Conservation (phyloP, 495 filamentous ascomycete species). For the Penicillium antarcticum region DNA sequence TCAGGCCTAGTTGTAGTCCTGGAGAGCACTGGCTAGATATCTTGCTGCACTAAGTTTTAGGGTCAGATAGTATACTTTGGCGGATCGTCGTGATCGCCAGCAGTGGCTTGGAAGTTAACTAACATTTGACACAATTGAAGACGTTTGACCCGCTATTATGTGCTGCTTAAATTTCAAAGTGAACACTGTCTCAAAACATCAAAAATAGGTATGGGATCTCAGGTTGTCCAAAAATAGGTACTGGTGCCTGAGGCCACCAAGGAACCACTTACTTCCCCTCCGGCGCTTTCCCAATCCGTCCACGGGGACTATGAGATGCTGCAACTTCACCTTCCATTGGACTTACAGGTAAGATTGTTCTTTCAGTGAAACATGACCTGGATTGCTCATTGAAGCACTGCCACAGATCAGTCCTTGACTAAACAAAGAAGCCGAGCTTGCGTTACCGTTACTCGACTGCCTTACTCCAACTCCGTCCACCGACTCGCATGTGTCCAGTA, state of each 20-base stretch:
- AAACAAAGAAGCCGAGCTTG: slow-evolving; percentile 5
- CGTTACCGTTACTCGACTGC: slow-evolving; percentile 4
- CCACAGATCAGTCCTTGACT: neutral
- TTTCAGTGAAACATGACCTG: neutral
- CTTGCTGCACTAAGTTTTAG: neutral
- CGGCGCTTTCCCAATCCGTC: slow-evolving; percentile 27
- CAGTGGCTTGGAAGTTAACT: neutral
- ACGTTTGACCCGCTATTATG: too few relatives aligned
- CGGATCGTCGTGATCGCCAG: neutral
- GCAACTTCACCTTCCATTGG: slow-evolving; percentile 8
- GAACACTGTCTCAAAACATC: neutral
- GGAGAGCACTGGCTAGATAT: too few relatives aligned
- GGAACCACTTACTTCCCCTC: slow-evolving; percentile 1
- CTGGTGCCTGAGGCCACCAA: slow-evolving; percentile 13
- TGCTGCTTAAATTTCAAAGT: too few relatives aligned
- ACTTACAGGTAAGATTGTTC: neutral
- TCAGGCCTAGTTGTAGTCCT: too few relatives aligned
- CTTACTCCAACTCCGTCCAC: slow-evolving; percentile 11
- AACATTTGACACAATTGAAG: neutral
- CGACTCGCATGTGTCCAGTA: slow-evolving; percentile 16
- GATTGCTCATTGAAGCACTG: neutral
- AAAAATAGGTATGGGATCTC: neutral
- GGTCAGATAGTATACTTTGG: neutral
- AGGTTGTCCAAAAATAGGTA: slow-evolving; percentile 20
- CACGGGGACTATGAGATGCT: slow-evolving; percentile 17